These are phyloP conservation scores for Tardiomyces digboiensis DNA, from an alignment of 1,139 yeast genomes.

Conservation along the genomic window DNA sequence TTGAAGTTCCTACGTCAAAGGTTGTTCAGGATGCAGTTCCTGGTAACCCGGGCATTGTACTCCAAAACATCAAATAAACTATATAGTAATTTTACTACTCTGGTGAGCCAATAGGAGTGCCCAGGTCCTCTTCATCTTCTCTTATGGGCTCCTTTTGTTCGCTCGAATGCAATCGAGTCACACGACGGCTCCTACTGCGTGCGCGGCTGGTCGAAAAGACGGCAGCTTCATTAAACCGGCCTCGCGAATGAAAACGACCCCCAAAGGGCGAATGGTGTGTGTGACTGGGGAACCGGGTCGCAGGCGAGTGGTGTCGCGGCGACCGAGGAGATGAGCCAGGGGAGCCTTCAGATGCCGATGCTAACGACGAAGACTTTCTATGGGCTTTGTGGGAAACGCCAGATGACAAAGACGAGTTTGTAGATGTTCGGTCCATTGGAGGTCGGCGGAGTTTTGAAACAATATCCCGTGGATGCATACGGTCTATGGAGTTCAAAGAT, in stretches of 20 bases:
- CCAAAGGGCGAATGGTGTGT: background rate
- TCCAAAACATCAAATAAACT: conserved; percentile 38
- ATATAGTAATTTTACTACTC: background rate
- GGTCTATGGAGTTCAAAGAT: conserved; percentile 12
- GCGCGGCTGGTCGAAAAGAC: conserved; percentile 8
- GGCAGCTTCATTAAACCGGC: conserved; percentile 17
- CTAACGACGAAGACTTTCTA: background rate
- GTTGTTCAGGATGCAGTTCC: conserved; percentile 81
- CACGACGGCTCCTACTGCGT: background rate
- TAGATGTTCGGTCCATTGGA: conserved; percentile 18
- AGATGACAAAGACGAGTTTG: conserved; percentile 26
- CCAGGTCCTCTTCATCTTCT: background rate
- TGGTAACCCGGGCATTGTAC: conserved; percentile 82
- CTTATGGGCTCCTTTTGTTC: background rate
- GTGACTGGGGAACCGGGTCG: background rate
- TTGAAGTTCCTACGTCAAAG: conserved; percentile 57
- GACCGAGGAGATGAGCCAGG: conserved; percentile 1
- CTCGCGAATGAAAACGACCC: conserved; percentile 2
- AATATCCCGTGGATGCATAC: background rate
- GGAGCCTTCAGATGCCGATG: background rate
- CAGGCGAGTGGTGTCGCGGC: background rate
- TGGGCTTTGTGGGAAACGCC: conserved; percentile 9
- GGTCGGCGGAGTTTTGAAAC: conserved; percentile 12
- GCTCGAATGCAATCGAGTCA: background rate
- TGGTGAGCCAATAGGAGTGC: background rate